phyloP scores from a whole-genome alignment of 2,329 filamentous ascomycete genomes.

The Neospermospora avenae region DNA sequence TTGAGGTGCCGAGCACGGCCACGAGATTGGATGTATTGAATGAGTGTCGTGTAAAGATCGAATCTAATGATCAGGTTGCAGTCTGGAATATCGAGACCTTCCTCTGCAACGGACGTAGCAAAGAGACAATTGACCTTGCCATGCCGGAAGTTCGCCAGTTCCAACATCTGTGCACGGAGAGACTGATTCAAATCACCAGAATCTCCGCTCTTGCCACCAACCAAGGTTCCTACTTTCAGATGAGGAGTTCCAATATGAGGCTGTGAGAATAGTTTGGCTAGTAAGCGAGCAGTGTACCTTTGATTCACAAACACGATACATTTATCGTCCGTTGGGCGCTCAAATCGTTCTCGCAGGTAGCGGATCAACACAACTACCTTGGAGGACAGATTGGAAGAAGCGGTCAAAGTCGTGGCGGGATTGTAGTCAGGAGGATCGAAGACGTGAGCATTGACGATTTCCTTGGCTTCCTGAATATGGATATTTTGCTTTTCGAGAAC shows the following conservation, averaged over 20 bases:
- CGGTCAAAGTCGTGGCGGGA: constrained; percentile 3
- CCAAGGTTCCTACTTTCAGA: constrained; percentile 60
- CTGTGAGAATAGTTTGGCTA: constrained; percentile 64
- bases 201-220: constrained; percentile 54
- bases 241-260: constrained; percentile 52
- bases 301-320: constrained; percentile 89
- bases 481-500: constrained; percentile 50
- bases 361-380: constrained; percentile 66
- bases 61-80: constrained; percentile 72
- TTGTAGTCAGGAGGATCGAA: constrained; percentile 40
- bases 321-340: constrained; percentile 52
- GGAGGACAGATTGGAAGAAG: constrained; percentile 52
- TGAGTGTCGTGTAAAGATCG: constrained; percentile 84
- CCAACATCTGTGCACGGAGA: constrained; percentile 70
- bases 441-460: constrained; percentile 50
- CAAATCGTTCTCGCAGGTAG: constrained; percentile 62
- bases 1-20: constrained; percentile 76
- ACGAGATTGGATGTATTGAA: constrained; percentile 91
- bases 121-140: constrained; percentile 62
- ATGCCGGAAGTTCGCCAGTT: constrained; percentile 61
- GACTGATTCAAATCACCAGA: constrained; percentile 56
- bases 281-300: constrained; percentile 70
- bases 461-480: constrained; percentile 56
- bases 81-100: constrained; percentile 65
- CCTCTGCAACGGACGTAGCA: constrained; percentile 64